A percentile compares a stretch with the other conserved stretches of the same genome.
Evolutionary conservation across 192 early-diverging fungal genomes (phyloP).

Genomic region (Backusella australiensis): DNA sequence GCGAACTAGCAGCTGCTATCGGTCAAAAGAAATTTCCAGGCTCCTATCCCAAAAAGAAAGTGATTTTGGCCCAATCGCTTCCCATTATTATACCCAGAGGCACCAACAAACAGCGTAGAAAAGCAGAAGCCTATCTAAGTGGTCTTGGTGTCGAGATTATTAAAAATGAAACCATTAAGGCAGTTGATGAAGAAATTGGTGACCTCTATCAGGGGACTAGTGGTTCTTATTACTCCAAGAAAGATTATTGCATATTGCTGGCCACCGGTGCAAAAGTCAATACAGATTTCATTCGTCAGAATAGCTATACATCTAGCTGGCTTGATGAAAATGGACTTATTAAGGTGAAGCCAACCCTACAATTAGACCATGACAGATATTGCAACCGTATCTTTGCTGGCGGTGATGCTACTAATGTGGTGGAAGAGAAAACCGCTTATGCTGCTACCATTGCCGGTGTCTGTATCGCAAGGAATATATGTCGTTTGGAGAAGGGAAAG

Average conservation of each 20-base stretch:
- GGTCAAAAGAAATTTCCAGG: slow-evolving; percentile 10
- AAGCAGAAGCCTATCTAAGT: slow-evolving; percentile 15
- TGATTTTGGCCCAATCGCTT: slow-evolving; percentile 25
- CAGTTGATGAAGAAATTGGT: neutral
- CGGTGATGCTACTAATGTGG: slow-evolving; percentile 40
- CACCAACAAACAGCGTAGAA: slow-evolving; percentile 14
- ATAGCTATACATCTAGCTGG: slow-evolving; percentile 12
- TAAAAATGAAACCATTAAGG: slow-evolving; percentile 17
- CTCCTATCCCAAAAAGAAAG: slow-evolving; percentile 9
- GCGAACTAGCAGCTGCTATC: slow-evolving; percentile 42
- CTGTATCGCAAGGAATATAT: slow-evolving; percentile 37
- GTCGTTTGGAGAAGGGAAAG: slow-evolving; percentile 34
- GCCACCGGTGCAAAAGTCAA: slow-evolving; percentile 29
- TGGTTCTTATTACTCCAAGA: slow-evolving; percentile 15
- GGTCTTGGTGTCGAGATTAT: slow-evolving; percentile 29
- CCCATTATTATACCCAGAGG: slow-evolving; percentile 13
- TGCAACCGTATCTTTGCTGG: slow-evolving; percentile 36
- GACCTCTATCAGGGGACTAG: slow-evolving; percentile 19
- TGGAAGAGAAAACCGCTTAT: slow-evolving; percentile 42
- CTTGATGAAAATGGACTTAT: slow-evolving; percentile 26
- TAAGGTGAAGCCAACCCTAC: slow-evolving; percentile 37
- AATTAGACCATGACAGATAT: slow-evolving; percentile 31
- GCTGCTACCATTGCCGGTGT: slow-evolving; percentile 38
- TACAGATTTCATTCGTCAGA: slow-evolving; percentile 16
- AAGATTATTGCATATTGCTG: slow-evolving; percentile 24